Percentiles rank a stretch among this genome's conserved stretches.
phyloP scores from a whole-genome alignment of 495 filamentous ascomycete species.

The Aspergillus homomorphus region DNA sequence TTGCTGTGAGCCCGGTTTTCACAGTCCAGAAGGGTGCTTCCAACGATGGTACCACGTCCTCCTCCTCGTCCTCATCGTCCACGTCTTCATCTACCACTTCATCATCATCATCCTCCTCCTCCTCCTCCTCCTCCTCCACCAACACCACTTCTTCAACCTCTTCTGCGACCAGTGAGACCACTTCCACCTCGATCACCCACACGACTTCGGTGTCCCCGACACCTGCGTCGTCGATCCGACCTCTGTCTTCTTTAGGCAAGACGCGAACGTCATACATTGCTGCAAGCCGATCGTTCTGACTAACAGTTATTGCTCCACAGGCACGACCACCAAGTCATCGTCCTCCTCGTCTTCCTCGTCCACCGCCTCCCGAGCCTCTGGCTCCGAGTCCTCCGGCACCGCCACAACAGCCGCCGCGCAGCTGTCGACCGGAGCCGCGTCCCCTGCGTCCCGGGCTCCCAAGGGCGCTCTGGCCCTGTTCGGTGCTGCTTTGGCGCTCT shows the following conservation, averaged over 20 bases:
- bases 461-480: background rate
- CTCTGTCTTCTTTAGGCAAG: slow-evolving; percentile 1
- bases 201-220: background rate
- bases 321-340: background rate
- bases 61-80: background rate
- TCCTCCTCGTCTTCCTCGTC: background rate
- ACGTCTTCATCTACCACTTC: background rate
- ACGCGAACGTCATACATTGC: background rate
- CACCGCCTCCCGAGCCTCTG: background rate
- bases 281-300: background rate
- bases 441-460: background rate
- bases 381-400: background rate
- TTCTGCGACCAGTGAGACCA: background rate
- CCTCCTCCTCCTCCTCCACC: background rate
- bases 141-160: background rate
- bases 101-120: background rate
- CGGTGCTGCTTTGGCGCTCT: background rate
- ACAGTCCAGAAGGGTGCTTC: slow-evolving; percentile 4
- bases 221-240: background rate
- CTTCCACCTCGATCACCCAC: slow-evolving; percentile 1
- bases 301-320: background rate
- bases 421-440: background rate
- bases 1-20: slow-evolving; percentile 1
- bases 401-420: background rate
- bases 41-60: slow-evolving; percentile 1